Conservation (phyloP, 345 rosid species). For the Syzygium grande region DNA sequence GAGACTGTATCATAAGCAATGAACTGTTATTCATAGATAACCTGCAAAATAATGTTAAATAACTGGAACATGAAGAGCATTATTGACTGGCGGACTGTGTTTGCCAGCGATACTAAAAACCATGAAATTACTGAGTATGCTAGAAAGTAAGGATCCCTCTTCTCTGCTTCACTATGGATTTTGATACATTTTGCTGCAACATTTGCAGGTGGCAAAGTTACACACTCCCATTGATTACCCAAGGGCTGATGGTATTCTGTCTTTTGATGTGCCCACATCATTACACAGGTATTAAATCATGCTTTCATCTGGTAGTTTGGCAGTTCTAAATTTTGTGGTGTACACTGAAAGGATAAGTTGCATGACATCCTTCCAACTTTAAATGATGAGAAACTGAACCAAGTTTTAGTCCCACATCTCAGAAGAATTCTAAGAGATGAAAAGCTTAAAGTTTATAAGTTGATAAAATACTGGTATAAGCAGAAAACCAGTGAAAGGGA, state of each 20-base stretch:
- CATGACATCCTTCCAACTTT: background rate
- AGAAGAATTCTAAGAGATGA: background rate
- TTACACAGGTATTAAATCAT: constrained; percentile 58
- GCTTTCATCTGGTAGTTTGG: background rate
- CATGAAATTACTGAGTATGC: background rate
- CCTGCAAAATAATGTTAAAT: background rate
- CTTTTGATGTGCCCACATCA: constrained; percentile 87
- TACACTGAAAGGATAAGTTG: background rate
- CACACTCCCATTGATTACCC: constrained; percentile 68
- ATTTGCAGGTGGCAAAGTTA: constrained; percentile 48
- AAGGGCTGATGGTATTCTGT: constrained; percentile 77
- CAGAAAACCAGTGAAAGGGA: background rate
- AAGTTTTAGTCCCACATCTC: background rate
- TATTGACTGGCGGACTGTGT: background rate
- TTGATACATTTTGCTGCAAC: background rate
- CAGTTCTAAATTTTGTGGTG: background rate
- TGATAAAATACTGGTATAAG: background rate
- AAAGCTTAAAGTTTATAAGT: background rate
- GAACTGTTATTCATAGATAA: background rate
- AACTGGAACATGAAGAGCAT: background rate
- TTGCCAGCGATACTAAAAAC: background rate
- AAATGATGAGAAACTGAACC: background rate
- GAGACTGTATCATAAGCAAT: background rate
- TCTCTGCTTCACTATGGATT: background rate
- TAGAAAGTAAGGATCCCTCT: background rate